phyloP scores from a whole-genome alignment of 2,329 filamentous ascomycete genomes.

The Alternaria gansuensis region DNA sequence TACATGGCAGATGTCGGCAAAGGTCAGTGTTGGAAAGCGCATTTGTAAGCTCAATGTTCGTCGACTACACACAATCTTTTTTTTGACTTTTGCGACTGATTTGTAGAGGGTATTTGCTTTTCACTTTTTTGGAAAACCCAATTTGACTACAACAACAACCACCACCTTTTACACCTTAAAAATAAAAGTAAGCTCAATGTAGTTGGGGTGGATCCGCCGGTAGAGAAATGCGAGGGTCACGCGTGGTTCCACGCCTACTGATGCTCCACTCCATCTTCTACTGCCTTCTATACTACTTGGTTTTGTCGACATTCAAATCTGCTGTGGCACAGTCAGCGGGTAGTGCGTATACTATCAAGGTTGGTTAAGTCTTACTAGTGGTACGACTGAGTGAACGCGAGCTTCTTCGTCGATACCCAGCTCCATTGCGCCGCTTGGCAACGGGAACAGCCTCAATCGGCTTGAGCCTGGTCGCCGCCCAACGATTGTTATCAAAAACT shows the following conservation, averaged over 20 bases:
- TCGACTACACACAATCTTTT: no score
- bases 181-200: constrained; percentile 15
- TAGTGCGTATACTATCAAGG: not conserved
- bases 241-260: constrained; percentile 13
- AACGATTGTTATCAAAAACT: not conserved
- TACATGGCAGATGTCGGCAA: constrained; percentile 3
- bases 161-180: no score
- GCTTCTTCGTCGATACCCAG: not conserved
- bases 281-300: constrained; percentile 6
- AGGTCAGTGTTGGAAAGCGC: not conserved
- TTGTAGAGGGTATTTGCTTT: no score
- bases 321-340: not conserved
- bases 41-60: constrained; percentile 20
- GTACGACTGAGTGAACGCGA: not conserved
- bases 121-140: no score
- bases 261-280: constrained; percentile 15
- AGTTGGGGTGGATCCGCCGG: constrained; percentile 11
- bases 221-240: constrained; percentile 9
- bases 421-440: not conserved
- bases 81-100: no score
- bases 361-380: no score
- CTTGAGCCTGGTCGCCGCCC: not conserved
- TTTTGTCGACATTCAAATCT: not conserved
- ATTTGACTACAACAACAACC: no score
- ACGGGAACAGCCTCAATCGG: not conserved